Evolutionary conservation across 352 stramenopile species (phyloP).

Genomic region (Peronosclerospora sorghi): DNA sequence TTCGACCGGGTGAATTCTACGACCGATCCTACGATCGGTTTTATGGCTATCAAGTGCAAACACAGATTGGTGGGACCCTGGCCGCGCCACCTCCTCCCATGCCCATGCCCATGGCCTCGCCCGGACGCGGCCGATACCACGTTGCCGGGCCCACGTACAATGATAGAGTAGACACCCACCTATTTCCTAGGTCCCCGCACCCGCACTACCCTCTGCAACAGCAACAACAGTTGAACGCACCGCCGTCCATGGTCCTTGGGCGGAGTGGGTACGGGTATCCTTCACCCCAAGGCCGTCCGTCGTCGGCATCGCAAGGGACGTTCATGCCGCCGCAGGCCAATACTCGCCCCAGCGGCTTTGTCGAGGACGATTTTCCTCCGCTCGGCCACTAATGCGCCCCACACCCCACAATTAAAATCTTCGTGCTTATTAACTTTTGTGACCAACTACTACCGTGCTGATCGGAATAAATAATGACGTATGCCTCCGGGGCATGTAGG

Average conservation of each 20-base stretch:
- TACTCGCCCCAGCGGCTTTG: slow-evolving; percentile 36
- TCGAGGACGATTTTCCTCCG: slow-evolving; percentile 62
- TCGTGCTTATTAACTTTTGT: too few species aligned
- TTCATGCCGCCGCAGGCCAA: too few species aligned
- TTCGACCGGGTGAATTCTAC: slow-evolving; percentile 16
- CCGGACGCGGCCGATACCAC: slow-evolving; percentile 22
- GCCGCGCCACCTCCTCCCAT: slow-evolving; percentile 8
- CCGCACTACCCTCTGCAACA: slow-evolving; percentile 28
- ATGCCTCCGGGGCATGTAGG: too few species aligned
- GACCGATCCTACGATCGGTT: slow-evolving; percentile 22
- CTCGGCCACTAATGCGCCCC: too few species aligned
- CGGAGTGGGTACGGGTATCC: slow-evolving; percentile 20
- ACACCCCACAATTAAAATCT: too few species aligned
- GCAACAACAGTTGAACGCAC: slow-evolving; percentile 18
- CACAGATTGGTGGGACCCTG: slow-evolving; percentile 10
- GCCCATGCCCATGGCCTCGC: slow-evolving; percentile 19
- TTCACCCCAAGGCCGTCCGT: slow-evolving; percentile 20
- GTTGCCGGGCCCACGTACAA: slow-evolving; percentile 27
- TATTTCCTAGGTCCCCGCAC: slow-evolving; percentile 24
- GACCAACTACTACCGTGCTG: too few species aligned
- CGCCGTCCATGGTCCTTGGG: slow-evolving; percentile 20
- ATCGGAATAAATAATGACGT: too few species aligned
- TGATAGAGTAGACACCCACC: slow-evolving; percentile 53
- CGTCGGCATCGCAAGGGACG: too few species aligned
- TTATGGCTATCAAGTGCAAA: slow-evolving; percentile 19